Conservation (phyloP, 352 stramenopile genomes). For the Salisapilia sapeloensis region DNA sequence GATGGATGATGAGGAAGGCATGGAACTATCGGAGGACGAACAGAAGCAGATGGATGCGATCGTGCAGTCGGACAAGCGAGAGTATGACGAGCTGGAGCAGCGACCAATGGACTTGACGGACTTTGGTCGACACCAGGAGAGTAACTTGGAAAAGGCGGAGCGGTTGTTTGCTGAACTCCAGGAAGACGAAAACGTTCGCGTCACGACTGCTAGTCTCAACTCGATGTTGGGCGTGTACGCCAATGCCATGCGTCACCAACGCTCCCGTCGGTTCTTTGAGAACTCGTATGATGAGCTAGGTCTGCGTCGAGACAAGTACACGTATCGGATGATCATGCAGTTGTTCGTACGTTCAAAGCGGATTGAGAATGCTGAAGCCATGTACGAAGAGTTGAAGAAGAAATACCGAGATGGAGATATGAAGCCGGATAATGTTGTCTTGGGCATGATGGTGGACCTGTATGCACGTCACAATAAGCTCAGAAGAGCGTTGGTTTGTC, state of each 20-base stretch:
- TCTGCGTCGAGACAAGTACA: conserved; percentile 28
- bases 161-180: conserved; percentile 46
- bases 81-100: conserved; percentile 24
- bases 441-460: conserved; percentile 56
- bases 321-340: conserved; percentile 65
- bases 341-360: conserved; percentile 62
- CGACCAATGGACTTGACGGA: conserved; percentile 36
- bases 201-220: conserved; percentile 48
- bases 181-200: conserved; percentile 12
- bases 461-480: conserved; percentile 47
- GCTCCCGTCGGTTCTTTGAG: conserved; percentile 25
- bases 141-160: conserved; percentile 50
- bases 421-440: conserved; percentile 30
- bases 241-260: conserved; percentile 48
- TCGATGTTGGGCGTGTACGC: conserved; percentile 61
- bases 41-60: conserved; percentile 13
- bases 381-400: conserved; percentile 22
- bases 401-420: conserved; percentile 28
- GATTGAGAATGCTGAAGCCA: conserved; percentile 24
- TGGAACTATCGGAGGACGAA: conserved; percentile 15
- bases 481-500: conserved; percentile 37
- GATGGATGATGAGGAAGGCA: conserved; percentile 23
- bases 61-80: conserved; percentile 16
- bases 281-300: conserved; percentile 27
- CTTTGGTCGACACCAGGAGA: conserved; percentile 53